These are phyloP conservation scores for Kwoniella shandongensis DNA, from an alignment of 768 basidiomycete species.

Conservation along the genomic window DNA sequence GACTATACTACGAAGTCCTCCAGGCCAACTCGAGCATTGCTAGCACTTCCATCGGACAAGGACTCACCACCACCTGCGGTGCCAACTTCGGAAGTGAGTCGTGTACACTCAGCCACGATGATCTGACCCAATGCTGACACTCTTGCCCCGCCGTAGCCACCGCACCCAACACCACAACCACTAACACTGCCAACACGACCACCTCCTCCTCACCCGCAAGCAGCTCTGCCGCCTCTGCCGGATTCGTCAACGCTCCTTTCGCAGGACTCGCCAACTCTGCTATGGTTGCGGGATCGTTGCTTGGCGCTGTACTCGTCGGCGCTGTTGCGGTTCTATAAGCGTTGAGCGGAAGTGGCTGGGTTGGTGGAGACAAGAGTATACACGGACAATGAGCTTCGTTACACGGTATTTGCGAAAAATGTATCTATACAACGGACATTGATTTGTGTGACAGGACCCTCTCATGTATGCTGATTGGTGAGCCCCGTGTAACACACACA, in stretches of 20 bases:
- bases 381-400: too few species aligned
- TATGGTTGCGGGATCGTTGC: conserved; percentile 4
- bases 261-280: conserved; percentile 13
- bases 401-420: too few species aligned
- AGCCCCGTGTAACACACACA: too few species aligned
- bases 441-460: too few species aligned
- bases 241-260: conserved; percentile 9
- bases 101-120: background rate
- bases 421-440: too few species aligned
- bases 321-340: conserved; percentile 18
- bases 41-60: conserved; percentile 28
- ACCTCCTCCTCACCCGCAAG: conserved; percentile 14
- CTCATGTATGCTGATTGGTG: too few species aligned
- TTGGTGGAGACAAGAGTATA: background rate
- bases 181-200: background rate
- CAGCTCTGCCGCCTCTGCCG: conserved; percentile 11
- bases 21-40: conserved; percentile 38
- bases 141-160: conserved; percentile 5
- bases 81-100: conserved; percentile 42
- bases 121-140: background rate
- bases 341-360: background rate
- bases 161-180: conserved; percentile 9
- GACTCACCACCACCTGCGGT: conserved; percentile 43
- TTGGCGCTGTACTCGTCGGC: conserved; percentile 14
- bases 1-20: conserved; percentile 45